phyloP scores from a whole-genome alignment of 306 rosid genomes.

The Pachyrhizus erosus region DNA sequence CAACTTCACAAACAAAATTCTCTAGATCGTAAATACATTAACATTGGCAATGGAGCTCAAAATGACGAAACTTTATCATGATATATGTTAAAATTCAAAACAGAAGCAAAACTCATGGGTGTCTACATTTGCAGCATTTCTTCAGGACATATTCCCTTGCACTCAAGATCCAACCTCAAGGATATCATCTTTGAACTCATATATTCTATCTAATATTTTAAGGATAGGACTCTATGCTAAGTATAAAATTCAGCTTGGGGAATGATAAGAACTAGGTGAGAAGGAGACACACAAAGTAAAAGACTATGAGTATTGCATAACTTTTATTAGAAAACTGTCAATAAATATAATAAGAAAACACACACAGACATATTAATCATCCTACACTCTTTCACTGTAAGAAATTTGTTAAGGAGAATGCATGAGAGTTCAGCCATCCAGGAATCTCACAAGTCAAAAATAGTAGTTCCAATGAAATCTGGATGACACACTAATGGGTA shows the following conservation, averaged over 20 bases:
- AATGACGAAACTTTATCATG: constrained; percentile 6
- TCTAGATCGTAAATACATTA: not conserved
- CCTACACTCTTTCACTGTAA: not conserved
- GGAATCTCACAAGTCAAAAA: not conserved
- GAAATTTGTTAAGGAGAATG: not conserved
- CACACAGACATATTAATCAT: constrained; percentile 12
- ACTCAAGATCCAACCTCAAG: constrained; percentile 18
- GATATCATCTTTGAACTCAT: constrained; percentile 8
- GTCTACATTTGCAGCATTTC: constrained; percentile 11
- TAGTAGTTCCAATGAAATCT: constrained; percentile 1
- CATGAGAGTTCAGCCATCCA: constrained; percentile 9
- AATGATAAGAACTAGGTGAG: not conserved
- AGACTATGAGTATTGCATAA: constrained; percentile 1
- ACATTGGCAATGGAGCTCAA: constrained; percentile 9
- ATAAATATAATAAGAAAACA: constrained; percentile 5
- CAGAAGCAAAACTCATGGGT: constrained; percentile 4
- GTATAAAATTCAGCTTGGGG: not conserved
- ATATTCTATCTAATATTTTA: constrained; percentile 20
- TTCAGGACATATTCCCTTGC: not conserved
- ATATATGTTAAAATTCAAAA: not conserved
- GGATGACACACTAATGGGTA: not conserved
- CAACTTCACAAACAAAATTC: constrained; percentile 4
- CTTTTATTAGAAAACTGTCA: not conserved
- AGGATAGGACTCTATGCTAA: not conserved
- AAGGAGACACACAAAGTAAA: constrained; percentile 7